These are phyloP conservation scores for Aureobasidium musti DNA, from an alignment of 2,329 filamentous ascomycete species.

Conservation along the genomic window DNA sequence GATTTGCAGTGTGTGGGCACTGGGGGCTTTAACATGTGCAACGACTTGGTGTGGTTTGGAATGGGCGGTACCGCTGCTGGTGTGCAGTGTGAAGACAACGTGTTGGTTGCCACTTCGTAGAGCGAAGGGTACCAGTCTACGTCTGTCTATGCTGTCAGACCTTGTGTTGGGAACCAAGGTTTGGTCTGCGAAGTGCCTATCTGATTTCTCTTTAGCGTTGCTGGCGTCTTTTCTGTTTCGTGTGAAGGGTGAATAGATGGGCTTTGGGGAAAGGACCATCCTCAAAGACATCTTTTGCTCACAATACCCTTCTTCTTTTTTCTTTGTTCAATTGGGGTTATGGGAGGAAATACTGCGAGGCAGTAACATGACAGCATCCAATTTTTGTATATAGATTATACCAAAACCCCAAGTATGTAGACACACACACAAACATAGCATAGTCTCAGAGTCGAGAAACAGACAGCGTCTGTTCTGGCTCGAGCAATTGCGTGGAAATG, in stretches of 20 bases:
- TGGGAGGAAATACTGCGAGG: not conserved
- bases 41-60: conserved; percentile 39
- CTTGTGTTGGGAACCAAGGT: not conserved
- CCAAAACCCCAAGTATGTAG: conserved; percentile 14
- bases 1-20: conserved; percentile 37
- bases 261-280: not conserved
- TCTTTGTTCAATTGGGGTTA: not conserved
- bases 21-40: conserved; percentile 40
- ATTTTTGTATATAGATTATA: conserved; percentile 24
- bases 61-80: conserved; percentile 40
- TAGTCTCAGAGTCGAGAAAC: not conserved
- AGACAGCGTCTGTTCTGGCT: not conserved
- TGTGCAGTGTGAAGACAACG: conserved; percentile 35
- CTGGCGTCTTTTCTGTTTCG: not conserved
- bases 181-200: not conserved
- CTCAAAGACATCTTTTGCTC: not conserved
- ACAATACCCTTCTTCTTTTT: not conserved
- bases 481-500: not conserved
- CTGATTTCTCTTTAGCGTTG: not conserved
- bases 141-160: not conserved
- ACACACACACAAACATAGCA: conserved; percentile 11
- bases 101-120: conserved; percentile 33
- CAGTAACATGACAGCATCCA: not conserved
- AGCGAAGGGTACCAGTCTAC: not conserved
- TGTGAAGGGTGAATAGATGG: not conserved